These are phyloP conservation scores for Verticillium tricorpus DNA, from an alignment of 2,329 filamentous ascomycete species.

Conservation along the genomic window DNA sequence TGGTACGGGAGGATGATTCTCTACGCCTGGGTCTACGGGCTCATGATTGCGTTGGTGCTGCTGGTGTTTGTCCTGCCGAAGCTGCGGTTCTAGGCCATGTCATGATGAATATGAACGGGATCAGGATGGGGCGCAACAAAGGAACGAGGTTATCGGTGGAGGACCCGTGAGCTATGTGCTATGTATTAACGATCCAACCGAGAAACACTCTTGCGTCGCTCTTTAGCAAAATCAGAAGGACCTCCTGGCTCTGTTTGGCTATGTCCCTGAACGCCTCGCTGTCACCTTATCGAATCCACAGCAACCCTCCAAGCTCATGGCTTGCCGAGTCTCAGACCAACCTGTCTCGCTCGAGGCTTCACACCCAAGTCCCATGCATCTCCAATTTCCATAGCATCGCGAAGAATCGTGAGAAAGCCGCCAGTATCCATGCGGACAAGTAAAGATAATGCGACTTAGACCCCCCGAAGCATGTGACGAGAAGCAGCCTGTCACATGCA, in stretches of 20 bases:
- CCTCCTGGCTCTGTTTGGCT: not conserved
- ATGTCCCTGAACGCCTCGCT: not conserved
- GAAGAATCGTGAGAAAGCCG: no score
- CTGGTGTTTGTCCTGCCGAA: slow-evolving; percentile 86
- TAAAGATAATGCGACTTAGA: not conserved
- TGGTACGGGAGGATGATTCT: slow-evolving; percentile 82
- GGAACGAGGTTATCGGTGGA: not conserved
- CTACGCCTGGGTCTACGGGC: slow-evolving; percentile 76
- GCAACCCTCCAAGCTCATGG: not conserved
- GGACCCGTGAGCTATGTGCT: not conserved
- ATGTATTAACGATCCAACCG: not conserved
- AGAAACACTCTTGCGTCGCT: not conserved
- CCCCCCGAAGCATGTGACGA: not conserved
- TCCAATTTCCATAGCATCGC: no score
- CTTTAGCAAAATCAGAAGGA: not conserved
- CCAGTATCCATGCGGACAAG: not conserved
- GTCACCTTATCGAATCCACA: not conserved
- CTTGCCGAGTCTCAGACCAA: not conserved
- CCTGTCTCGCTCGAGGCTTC: not conserved
- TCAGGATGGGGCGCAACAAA: not conserved
- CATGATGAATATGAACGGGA: not conserved
- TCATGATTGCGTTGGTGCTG: slow-evolving; percentile 74
- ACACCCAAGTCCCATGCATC: no score
- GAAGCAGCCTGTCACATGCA: not conserved
- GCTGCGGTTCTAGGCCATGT: slow-evolving; percentile 63